These are phyloP conservation scores for Petunia axillaris DNA, from an alignment of 257 asterid species.

Conservation along the genomic window DNA sequence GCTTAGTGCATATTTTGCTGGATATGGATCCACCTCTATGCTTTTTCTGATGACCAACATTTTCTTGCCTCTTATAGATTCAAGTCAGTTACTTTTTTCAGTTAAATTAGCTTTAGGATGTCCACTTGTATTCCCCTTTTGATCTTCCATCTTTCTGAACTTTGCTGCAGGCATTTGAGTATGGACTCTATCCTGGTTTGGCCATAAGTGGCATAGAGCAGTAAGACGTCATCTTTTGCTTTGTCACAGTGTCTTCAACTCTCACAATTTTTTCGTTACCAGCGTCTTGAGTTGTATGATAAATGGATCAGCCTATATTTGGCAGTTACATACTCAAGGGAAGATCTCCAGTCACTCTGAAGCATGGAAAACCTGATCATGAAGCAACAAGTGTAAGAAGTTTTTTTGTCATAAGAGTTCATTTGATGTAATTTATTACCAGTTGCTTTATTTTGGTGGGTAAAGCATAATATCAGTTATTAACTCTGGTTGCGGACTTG, in stretches of 20 bases:
- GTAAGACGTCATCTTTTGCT: constrained; percentile 52
- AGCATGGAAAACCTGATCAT: constrained; percentile 94
- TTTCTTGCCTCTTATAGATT: constrained; percentile 3
- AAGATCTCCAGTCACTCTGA: constrained; percentile 87
- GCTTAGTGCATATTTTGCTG: constrained; percentile 15
- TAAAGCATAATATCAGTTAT: neutral
- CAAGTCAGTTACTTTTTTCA: constrained; percentile 5
- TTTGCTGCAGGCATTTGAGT: constrained; percentile 82
- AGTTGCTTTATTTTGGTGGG: neutral
- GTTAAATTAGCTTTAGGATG: neutral
- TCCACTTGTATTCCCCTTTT: neutral
- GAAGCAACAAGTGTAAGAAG: constrained; percentile 74
- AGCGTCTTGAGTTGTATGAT: neutral
- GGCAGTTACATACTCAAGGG: constrained; percentile 83
- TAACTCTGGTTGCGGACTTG: neutral
- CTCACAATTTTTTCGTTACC: neutral
- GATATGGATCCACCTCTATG: constrained; percentile 12
- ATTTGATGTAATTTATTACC: neutral
- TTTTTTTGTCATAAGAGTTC: constrained; percentile 21
- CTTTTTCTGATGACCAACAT: constrained; percentile 10
- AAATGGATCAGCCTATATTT: constrained; percentile 29
- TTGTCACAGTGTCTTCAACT: constrained; percentile 12
- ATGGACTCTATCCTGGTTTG: constrained; percentile 89
- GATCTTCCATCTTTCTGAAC: constrained; percentile 28
- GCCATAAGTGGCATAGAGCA: constrained; percentile 82